Conservation (phyloP, 495 filamentous ascomycete genomes). For the Neurospora tetrasperma region DNA sequence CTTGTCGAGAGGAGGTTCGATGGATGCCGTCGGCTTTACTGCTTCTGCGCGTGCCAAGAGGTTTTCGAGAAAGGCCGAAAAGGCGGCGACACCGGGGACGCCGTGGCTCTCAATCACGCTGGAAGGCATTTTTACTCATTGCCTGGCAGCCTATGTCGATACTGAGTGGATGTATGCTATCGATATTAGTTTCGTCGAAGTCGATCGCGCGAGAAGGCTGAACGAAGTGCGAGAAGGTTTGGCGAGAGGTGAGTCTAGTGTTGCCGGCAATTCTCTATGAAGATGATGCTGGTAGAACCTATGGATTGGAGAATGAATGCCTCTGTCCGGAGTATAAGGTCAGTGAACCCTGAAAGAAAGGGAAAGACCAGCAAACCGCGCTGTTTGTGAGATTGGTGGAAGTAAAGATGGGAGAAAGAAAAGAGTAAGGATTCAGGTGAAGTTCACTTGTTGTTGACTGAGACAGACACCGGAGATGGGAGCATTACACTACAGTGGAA, state of each 20-base stretch:
- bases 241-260: not conserved
- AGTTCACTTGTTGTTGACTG: not conserved
- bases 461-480: not conserved
- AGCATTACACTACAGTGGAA: not conserved
- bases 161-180: not conserved
- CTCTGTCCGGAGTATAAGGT: not conserved
- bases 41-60: conserved; percentile 55
- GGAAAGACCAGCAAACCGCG: not conserved
- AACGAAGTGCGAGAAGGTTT: not conserved
- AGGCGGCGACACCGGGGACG: conserved; percentile 45
- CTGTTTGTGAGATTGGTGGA: not conserved
- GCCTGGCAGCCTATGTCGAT: not conserved
- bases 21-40: conserved; percentile 52
- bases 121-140: conserved; percentile 29
- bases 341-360: not conserved
- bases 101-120: conserved; percentile 32
- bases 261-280: not conserved
- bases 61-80: conserved; percentile 44
- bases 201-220: not conserved
- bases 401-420: not conserved
- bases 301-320: not conserved
- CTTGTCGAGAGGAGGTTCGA: conserved; percentile 71
- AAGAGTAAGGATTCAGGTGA: not conserved
- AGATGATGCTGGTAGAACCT: not conserved
- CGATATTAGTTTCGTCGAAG: not conserved